phyloP scores from a whole-genome alignment of 805 yeast genomes.

The Wickerhamomyces sydowiorum region DNA sequence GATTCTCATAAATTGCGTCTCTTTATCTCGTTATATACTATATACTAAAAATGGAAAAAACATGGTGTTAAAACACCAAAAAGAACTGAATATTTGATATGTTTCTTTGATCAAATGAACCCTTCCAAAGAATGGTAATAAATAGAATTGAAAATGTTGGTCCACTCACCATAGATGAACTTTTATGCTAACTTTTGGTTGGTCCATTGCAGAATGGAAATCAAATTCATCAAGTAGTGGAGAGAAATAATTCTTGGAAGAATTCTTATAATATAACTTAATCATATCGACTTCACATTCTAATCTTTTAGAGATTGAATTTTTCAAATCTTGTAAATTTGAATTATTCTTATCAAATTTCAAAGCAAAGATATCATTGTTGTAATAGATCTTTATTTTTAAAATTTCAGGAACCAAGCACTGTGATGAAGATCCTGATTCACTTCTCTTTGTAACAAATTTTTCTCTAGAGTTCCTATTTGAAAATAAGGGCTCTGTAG shows the following conservation, averaged over 20 bases:
- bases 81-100: background rate
- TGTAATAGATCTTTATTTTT: constrained; percentile 18
- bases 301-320: constrained; percentile 18
- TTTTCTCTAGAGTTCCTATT: background rate
- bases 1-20: background rate
- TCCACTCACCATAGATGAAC: constrained; percentile 7
- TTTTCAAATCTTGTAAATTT: constrained; percentile 7
- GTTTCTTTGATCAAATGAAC: no score
- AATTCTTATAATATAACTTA: constrained; percentile 15
- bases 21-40: background rate
- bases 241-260: constrained; percentile 9
- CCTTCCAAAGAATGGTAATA: no score
- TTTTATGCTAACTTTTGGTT: constrained; percentile 9
- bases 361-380: constrained; percentile 22
- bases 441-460: constrained; percentile 1
- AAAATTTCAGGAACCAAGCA: constrained; percentile 1
- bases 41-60: background rate
- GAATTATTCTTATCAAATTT: constrained; percentile 6
- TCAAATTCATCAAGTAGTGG: constrained; percentile 18
- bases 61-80: background rate
- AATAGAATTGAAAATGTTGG: no score
- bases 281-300: constrained; percentile 13
- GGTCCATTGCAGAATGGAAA: constrained; percentile 10
- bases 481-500: constrained; percentile 2
- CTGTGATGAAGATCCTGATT: background rate